Percentiles rank a stretch among this genome's conserved stretches.
These are phyloP conservation scores for Pleurotus pulmonarius DNA, from an alignment of 768 basidiomycete genomes.

Conservation along the genomic window DNA sequence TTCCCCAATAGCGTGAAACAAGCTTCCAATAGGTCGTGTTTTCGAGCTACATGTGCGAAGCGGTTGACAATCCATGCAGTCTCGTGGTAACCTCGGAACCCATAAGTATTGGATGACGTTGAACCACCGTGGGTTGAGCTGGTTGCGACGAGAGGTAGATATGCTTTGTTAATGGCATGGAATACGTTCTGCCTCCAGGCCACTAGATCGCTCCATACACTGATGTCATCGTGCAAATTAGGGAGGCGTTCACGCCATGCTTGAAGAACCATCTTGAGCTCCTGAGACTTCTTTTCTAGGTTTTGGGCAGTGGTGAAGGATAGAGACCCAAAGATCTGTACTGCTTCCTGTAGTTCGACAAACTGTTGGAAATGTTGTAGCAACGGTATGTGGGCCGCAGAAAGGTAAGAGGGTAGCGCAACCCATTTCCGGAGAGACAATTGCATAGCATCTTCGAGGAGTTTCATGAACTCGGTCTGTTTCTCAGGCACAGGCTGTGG, in stretches of 20 bases:
- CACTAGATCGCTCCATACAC: conserved; percentile 98
- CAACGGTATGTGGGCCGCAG: conserved; percentile 89
- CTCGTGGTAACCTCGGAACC: conserved; percentile 96
- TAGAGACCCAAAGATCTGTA: conserved; percentile 89
- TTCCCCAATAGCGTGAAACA: conserved; percentile 93
- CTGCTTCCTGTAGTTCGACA: conserved; percentile 94
- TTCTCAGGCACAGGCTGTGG: conserved; percentile 78
- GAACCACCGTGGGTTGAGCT: conserved; percentile 48
- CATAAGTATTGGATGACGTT: conserved; percentile 72
- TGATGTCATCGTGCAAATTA: conserved; percentile 95
- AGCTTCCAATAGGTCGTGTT: conserved; percentile 94
- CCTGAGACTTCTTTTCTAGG: conserved; percentile 90
- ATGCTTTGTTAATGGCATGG: conserved; percentile 92
- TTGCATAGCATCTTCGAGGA: conserved; percentile 95
- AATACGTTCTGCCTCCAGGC: conserved; percentile 99
- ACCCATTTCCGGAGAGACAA: conserved; percentile 95
- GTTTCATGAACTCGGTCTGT: conserved; percentile 82
- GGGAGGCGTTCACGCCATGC: conserved; percentile 97
- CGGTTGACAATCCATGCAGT: conserved; percentile 99
- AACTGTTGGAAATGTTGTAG: conserved; percentile 99
- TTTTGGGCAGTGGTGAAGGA: conserved; percentile 84
- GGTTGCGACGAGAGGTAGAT: conserved; percentile 81
- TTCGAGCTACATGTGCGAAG: conserved; percentile 96
- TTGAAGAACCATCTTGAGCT: conserved; percentile 93
- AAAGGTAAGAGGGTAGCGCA: conserved; percentile 79